These are phyloP conservation scores for Cicer yamashitae DNA, from an alignment of 306 rosid genomes.

Conservation along the genomic window DNA sequence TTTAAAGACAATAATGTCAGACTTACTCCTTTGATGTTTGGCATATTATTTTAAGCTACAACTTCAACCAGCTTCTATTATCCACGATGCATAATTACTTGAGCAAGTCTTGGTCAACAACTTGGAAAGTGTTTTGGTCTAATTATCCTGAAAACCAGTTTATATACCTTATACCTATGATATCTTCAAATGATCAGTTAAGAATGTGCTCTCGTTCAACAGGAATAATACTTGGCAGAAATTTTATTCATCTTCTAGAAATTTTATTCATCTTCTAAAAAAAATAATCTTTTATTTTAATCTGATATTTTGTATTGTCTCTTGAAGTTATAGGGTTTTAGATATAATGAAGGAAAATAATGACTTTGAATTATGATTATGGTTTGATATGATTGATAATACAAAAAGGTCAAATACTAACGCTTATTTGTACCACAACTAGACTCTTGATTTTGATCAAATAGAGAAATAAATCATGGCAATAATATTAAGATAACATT, in stretches of 20 bases:
- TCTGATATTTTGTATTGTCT: not conserved
- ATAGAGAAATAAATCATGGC: not conserved
- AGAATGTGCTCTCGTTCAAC: constrained; percentile 16
- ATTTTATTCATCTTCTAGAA: constrained; percentile 7
- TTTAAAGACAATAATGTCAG: constrained; percentile 27
- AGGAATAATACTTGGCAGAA: constrained; percentile 2
- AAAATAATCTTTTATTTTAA: not conserved
- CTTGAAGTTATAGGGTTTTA: not conserved
- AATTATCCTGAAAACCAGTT: constrained; percentile 26
- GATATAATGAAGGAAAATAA: not conserved
- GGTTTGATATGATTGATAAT: not conserved
- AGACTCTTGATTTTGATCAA: not conserved
- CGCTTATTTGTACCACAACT: not conserved
- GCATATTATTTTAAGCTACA: constrained; percentile 22
- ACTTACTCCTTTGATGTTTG: not conserved
- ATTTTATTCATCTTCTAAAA: not conserved
- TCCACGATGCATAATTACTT: constrained; percentile 17
- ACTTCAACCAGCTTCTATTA: constrained; percentile 17
- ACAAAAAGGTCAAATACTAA: too few relatives aligned
- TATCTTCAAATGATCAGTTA: not conserved
- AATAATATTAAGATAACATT: constrained; percentile 14
- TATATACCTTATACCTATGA: not conserved
- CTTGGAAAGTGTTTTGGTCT: constrained; percentile 30
- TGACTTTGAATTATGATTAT: not conserved
- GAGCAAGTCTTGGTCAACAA: constrained; percentile 6